phyloP scores from a whole-genome alignment of 768 basidiomycete genomes.

The Mycena amicta region DNA sequence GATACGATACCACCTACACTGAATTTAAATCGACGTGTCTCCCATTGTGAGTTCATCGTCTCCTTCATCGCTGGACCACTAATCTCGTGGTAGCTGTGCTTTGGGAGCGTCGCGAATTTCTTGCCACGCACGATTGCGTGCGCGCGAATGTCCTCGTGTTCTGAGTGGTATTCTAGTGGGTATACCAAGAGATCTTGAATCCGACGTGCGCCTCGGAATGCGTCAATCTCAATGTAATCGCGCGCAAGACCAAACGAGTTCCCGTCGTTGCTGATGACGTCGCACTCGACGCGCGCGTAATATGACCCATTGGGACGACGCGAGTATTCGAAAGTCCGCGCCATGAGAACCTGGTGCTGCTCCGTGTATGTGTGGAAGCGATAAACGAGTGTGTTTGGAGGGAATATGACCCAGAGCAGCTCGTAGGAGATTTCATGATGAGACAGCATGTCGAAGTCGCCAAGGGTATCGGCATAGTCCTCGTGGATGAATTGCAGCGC shows the following conservation, averaged over 20 bases:
- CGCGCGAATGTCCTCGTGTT: slow-evolving; percentile 4
- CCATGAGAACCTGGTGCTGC: slow-evolving; percentile 15
- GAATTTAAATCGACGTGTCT: too few species aligned
- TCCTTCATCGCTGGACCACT: slow-evolving; percentile 21
- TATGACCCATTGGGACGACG: not conserved
- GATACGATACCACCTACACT: not conserved
- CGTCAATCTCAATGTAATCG: slow-evolving; percentile 8
- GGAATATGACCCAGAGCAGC: slow-evolving; percentile 36
- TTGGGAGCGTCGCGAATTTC: slow-evolving; percentile 4
- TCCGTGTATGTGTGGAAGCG: slow-evolving; percentile 15
- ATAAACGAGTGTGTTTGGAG: slow-evolving; percentile 25
- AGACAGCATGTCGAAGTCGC: slow-evolving; percentile 17
- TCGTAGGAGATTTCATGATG: slow-evolving; percentile 27
- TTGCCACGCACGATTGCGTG: slow-evolving; percentile 19
- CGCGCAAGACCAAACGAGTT: slow-evolving; percentile 19
- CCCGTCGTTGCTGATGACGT: slow-evolving; percentile 23
- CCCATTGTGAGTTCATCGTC: not conserved
- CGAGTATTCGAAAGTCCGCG: slow-evolving; percentile 9
- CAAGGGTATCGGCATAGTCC: slow-evolving; percentile 16
- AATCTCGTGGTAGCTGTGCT: slow-evolving; percentile 16
- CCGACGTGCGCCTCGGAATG: slow-evolving; percentile 22
- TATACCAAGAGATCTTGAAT: slow-evolving; percentile 22
- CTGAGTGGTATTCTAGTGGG: slow-evolving; percentile 21
- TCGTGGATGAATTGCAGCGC: slow-evolving; percentile 23
- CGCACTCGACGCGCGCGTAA: slow-evolving; percentile 12